Percentiles rank a stretch among this genome's conserved stretches.
phyloP scores from a whole-genome alignment of 2,329 filamentous ascomycete genomes.

The Mycosphaerella sp. region DNA sequence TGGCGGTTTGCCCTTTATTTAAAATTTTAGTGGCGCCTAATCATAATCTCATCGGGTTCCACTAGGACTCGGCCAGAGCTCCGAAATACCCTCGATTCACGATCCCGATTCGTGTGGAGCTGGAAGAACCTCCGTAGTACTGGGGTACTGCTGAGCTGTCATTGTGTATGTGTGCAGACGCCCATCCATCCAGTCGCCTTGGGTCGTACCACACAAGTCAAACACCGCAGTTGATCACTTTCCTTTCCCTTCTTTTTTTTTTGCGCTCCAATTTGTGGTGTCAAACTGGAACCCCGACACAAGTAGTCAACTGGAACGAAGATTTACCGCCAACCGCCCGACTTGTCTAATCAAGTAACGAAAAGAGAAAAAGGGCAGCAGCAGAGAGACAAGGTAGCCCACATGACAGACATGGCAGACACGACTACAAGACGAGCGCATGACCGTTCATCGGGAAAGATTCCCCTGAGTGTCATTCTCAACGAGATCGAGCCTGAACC shows the following conservation, averaged over 20 bases:
- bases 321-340: not conserved
- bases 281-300: no score
- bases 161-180: not conserved
- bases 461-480: conserved; percentile 12
- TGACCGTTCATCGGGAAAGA: conserved; percentile 11
- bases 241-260: no score
- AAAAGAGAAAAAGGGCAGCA: no score
- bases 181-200: not conserved
- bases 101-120: not conserved
- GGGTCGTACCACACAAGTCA: not conserved
- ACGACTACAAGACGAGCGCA: conserved; percentile 6
- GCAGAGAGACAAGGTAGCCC: not conserved
- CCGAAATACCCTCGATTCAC: not conserved
- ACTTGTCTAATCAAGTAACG: not conserved
- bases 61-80: not conserved
- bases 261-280: no score
- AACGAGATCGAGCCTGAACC: conserved; percentile 4
- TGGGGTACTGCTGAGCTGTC: not conserved
- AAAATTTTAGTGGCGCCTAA: not conserved
- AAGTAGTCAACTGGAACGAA: not conserved
- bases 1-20: not conserved
- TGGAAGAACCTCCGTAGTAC: not conserved
- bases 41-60: not conserved
- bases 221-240: no score
- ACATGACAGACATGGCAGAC: not conserved